Conservation (phyloP, 495 filamentous ascomycete species). For the Stereocaulon alpinum region DNA sequence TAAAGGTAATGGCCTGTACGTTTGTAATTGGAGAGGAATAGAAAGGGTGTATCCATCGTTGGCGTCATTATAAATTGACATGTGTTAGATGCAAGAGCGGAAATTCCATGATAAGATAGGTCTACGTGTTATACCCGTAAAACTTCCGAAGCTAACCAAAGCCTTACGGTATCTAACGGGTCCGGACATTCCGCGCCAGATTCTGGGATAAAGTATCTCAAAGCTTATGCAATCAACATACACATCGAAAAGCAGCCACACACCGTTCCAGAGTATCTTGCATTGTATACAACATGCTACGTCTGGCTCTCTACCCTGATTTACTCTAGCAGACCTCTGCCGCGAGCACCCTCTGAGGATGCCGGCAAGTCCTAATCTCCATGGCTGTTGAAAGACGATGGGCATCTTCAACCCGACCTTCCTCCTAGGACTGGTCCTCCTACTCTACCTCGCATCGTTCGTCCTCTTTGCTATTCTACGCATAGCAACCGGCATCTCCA, state of each 20-base stretch:
- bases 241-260: neutral
- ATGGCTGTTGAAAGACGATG: slow-evolving; percentile 36
- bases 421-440: slow-evolving; percentile 68
- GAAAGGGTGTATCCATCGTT: too few relatives aligned
- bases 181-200: neutral
- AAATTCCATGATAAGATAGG: neutral
- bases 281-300: neutral
- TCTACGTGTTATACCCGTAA: neutral
- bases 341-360: slow-evolving; percentile 12
- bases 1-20: too few relatives aligned
- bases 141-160: neutral
- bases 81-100: neutral
- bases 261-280: neutral
- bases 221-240: too few relatives aligned
- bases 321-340: neutral
- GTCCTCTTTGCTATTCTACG: slow-evolving; percentile 88
- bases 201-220: too few relatives aligned
- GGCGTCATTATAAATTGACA: too few relatives aligned
- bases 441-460: slow-evolving; percentile 85
- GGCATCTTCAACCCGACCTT: slow-evolving; percentile 61
- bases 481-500: slow-evolving; percentile 86
- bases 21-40: too few relatives aligned
- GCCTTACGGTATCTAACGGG: slow-evolving; percentile 1
- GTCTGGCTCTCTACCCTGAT: neutral
- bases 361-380: slow-evolving; percentile 10